phyloP scores from a whole-genome alignment of 2,329 filamentous ascomycete genomes.

The Akanthomyces dipterigenus region DNA sequence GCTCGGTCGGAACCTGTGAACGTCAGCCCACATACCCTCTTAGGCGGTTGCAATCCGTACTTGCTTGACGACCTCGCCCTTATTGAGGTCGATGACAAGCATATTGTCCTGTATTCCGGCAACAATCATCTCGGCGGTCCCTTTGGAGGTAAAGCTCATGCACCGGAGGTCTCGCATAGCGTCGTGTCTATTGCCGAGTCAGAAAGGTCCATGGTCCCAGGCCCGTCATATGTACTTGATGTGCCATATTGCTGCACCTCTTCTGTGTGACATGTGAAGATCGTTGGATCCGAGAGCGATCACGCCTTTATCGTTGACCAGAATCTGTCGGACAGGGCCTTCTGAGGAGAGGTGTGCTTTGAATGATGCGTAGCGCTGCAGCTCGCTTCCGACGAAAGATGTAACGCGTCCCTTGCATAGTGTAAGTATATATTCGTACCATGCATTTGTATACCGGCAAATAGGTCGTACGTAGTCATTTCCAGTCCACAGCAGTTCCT shows the following conservation, averaged over 20 bases:
- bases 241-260: conserved; percentile 84
- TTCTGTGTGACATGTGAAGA: conserved; percentile 80
- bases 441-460: not conserved
- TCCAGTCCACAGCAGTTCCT: conserved; percentile 89
- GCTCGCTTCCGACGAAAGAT: conserved; percentile 79
- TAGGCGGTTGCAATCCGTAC: conserved; percentile 27
- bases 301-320: conserved; percentile 87
- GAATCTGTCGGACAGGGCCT: conserved; percentile 76
- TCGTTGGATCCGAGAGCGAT: conserved; percentile 77
- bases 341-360: conserved; percentile 68
- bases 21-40: conserved; percentile 23
- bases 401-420: conserved; percentile 67
- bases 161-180: conserved; percentile 84
- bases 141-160: conserved; percentile 91
- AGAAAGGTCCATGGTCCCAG: conserved; percentile 11
- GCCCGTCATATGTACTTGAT: conserved; percentile 49
- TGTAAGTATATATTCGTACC: conserved; percentile 18
- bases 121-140: conserved; percentile 74
- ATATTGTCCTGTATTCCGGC: conserved; percentile 82
- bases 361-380: conserved; percentile 87
- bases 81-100: conserved; percentile 66
- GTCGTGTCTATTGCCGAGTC: conserved; percentile 43
- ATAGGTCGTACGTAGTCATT: conserved; percentile 69
- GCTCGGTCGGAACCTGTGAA: conserved; percentile 57
- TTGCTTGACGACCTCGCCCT: conserved; percentile 65